Base-by-base conservation (phyloP, 441 rosid genomes). In the Breynia disticha region DNA sequence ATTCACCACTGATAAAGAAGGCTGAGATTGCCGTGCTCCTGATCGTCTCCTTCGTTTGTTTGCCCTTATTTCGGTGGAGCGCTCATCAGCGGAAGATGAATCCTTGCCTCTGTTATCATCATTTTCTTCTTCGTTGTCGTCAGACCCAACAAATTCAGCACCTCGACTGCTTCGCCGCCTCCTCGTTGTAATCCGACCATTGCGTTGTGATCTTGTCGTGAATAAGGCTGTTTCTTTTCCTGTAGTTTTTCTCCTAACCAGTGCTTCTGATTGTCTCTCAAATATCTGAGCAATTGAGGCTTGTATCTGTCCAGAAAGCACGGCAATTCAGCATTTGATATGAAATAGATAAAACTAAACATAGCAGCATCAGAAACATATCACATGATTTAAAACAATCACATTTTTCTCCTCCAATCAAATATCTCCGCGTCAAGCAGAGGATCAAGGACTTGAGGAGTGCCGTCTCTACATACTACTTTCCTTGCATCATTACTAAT, bases 71-170 rank as follows among this genome's bases (percentile, higher is more conserved):
- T 82, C 89, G 6, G 80, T 57, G 44, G 62, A 52, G 60, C 76
- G 82, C 60, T 85, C 96, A 56, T 86, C 98, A 57, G 74, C 54
- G 13, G 98, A 91, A 65, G 94, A 84, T 46, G 97, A 81, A 65
- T 72, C 80, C 73, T 77, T 76, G 59, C 76, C 87, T 45, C 72
- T 77, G 51, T 64, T 76, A 57, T 78, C 75, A 45, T 72, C 83
- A 55, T 75, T 73, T 59, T 72, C 77, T 67, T 76, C 78, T 37
- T 74, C 94, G 37, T 69, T 75, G 54, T 78, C 79, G 59, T 84
- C 82, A 22, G 82, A 82, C 54, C 71, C 81, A 44, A 56, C 79
- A 67, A 61, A 76, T 21, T 79, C 84, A 62, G 66, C 44, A 44
- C 60, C 55, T 58, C 69, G 68, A 51, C 70, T 64, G 63, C 72